These are phyloP conservation scores for Chytridium lagenaria DNA, from an alignment of 371 early-diverging fungal species.

Conservation along the genomic window DNA sequence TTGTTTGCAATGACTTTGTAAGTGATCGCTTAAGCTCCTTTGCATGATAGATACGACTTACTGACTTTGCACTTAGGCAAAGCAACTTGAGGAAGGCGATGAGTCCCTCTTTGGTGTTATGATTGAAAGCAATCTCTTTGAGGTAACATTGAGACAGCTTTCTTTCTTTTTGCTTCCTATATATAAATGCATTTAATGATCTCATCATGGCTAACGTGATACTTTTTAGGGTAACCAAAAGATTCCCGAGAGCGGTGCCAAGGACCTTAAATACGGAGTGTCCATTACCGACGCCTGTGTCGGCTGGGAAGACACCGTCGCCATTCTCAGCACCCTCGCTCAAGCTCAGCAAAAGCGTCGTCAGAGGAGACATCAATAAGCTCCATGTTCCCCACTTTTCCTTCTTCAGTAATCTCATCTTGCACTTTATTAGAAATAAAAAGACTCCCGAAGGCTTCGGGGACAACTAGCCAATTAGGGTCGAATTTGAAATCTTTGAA, in stretches of 20 bases:
- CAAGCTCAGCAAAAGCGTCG: slow-evolving; percentile 72
- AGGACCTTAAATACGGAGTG: slow-evolving; percentile 73
- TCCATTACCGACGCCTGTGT: slow-evolving; percentile 87
- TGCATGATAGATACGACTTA: too few relatives aligned
- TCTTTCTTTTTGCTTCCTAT: slow-evolving; percentile 8
- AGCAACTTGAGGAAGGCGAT: slow-evolving; percentile 63
- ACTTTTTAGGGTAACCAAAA: slow-evolving; percentile 51
- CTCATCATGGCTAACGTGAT: background rate
- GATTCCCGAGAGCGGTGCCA: slow-evolving; percentile 45
- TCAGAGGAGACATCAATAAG: background rate
- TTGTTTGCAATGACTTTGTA: slow-evolving; percentile 66
- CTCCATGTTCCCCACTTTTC: too few relatives aligned
- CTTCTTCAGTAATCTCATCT: too few relatives aligned
- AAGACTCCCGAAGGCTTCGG: too few relatives aligned
- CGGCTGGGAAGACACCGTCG: slow-evolving; percentile 77
- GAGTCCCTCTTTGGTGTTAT: slow-evolving; percentile 82
- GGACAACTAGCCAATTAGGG: too few relatives aligned
- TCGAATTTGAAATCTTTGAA: too few relatives aligned
- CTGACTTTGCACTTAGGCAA: too few relatives aligned
- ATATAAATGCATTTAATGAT: too few relatives aligned
- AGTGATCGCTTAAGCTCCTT: background rate
- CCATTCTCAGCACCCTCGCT: slow-evolving; percentile 65
- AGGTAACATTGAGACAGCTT: slow-evolving; percentile 53
- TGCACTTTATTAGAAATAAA: too few relatives aligned
- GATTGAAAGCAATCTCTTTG: slow-evolving; percentile 91